phyloP scores from a whole-genome alignment of 139 green algal genomes.

The Picochlorum sp. region DNA sequence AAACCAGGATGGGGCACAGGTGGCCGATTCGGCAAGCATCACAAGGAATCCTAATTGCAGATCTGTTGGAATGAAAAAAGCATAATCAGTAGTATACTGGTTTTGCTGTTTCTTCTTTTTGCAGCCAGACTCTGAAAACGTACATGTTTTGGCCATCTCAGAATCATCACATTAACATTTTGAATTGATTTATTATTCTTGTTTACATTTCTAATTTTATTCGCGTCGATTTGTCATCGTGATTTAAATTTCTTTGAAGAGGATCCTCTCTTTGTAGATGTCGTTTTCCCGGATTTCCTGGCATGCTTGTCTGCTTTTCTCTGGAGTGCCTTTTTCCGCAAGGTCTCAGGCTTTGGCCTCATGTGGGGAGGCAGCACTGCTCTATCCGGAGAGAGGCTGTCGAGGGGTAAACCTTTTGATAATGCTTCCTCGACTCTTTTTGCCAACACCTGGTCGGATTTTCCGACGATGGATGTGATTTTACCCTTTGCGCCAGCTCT shows the following conservation, averaged over 20 bases:
- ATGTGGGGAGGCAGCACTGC: slow-evolving; percentile 47
- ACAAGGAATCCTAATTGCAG: slow-evolving; percentile 17
- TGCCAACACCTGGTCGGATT: slow-evolving; percentile 64
- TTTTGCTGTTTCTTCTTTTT: no score
- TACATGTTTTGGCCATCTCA: no score
- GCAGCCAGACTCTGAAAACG: no score
- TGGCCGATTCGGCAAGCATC: slow-evolving; percentile 15
- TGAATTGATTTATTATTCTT: no score
- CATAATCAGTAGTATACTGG: no score
- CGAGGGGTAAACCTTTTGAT: slow-evolving; percentile 51
- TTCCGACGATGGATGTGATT: slow-evolving; percentile 64
- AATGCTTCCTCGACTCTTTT: slow-evolving; percentile 68
- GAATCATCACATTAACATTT: no score
- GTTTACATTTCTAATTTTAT: not conserved
- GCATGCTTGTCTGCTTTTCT: slow-evolving; percentile 17
- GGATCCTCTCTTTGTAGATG: not conserved
- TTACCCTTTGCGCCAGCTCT: slow-evolving; percentile 57
- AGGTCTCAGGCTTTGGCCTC: slow-evolving; percentile 39
- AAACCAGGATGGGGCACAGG: slow-evolving; percentile 43
- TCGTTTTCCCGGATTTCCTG: slow-evolving; percentile 5
- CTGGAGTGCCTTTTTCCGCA: slow-evolving; percentile 14
- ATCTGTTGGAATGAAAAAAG: not conserved
- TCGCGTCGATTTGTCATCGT: not conserved
- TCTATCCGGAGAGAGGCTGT: slow-evolving; percentile 51
- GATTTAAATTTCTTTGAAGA: not conserved